Evolutionary conservation across 768 basidiomycete species (phyloP), one percentile per base, ranked within the genome.

Genomic region (Amanita molliuscula): DNA sequence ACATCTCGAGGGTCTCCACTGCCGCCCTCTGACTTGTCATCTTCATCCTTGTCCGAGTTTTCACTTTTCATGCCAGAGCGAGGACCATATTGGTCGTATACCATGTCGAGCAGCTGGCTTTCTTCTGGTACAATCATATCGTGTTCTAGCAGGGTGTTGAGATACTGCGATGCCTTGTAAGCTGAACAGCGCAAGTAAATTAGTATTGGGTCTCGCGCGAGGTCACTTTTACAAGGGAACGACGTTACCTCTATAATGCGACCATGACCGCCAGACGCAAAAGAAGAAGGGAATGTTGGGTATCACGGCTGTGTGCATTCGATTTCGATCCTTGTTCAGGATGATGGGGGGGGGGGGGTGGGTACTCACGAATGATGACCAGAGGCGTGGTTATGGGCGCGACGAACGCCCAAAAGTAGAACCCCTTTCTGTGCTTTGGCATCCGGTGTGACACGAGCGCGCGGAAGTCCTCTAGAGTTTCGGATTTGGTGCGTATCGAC

Each of bases 261-360:
- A 83, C 87, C 87, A 91, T 37, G 85, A 81, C 38, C 88, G 74
- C 88, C 88, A 91, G 8, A 72, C 76, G 57, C 85, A 88, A 65
- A 86, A 91, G 69, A 91, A 88, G 62, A 91, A 83, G 0, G 88
- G 88, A 18, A 91, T 64, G 61, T 91, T 91, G 26, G 88, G 88
- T 64, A 90, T 78, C 38, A 90, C 60, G 21, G 88, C 88, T 90
- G 51, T 13, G 28, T 16, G 15, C 20, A 44, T 38, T 5, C 10
- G 8, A 51, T 8, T 52, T 21, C 7, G 15, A 15, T 44, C 25
- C n/a, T 23, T 41, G 11, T 6, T 16, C 7, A 34, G 36, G n/a
- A n/a, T n/a, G 28, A 21, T 37, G 10, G 37, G 21, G 50, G 20
- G 33, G 37, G 8, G 25, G 10, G 50, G 23, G 46, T 5, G 21